Percentiles rank a stretch among this genome's conserved stretches.
Conservation (phyloP, 2,329 filamentous ascomycete genomes). For the Paraconiothyrium sp. region DNA sequence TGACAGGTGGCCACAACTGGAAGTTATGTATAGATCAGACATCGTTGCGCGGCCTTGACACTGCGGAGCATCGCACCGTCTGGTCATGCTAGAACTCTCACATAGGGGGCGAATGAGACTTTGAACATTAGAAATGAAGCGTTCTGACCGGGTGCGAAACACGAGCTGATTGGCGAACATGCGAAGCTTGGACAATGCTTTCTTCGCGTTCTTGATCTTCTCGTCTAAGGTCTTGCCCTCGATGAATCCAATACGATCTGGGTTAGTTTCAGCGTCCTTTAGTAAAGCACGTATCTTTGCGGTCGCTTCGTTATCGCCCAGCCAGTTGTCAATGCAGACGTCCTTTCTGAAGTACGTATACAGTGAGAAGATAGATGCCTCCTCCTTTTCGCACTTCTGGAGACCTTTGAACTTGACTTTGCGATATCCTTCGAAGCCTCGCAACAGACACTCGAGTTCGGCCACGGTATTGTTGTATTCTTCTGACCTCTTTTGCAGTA, state of each 20-base stretch:
- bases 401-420: not conserved
- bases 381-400: not conserved
- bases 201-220: conserved; percentile 24
- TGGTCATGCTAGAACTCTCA: not conserved
- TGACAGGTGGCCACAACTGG: conserved; percentile 40
- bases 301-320: not conserved
- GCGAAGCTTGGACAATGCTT: conserved; percentile 30
- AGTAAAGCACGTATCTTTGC: not conserved
- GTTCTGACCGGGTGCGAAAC: conserved; percentile 28
- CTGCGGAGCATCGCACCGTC: conserved; percentile 27
- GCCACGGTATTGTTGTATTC: conserved; percentile 24
- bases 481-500: conserved; percentile 27
- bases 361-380: not conserved
- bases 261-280: not conserved
- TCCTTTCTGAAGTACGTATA: conserved; percentile 1
- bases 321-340: not conserved
- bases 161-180: conserved; percentile 32
- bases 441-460: conserved; percentile 21
- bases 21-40: conserved; percentile 28
- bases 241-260: not conserved
- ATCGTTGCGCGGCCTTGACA: conserved; percentile 24
- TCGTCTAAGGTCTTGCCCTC: not conserved
- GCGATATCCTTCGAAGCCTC: not conserved
- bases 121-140: conserved; percentile 33
- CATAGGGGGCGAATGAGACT: not conserved